Evolutionary conservation across 2,329 filamentous ascomycete species (phyloP), one percentile per base, ranked within the genome.

Genomic region (Epichloe hybrida): DNA sequence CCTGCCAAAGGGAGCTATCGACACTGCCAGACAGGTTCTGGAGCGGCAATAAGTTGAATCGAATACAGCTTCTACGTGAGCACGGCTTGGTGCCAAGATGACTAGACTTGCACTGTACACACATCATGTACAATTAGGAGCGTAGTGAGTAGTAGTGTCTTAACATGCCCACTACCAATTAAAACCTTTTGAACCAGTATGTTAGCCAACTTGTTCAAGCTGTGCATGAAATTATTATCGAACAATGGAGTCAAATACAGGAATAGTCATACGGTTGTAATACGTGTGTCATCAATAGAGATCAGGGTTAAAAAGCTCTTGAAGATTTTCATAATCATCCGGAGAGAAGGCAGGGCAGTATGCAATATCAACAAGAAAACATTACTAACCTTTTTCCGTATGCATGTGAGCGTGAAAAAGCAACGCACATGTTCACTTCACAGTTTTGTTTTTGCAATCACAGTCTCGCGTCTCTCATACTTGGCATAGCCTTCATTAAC

Each of bases 301-400:
- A 71, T 77, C 77, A 80, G 77, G 76, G 76, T 81, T 81, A 81
- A 81, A 81, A 81, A 81, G 77, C 77, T 80, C 77, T 75, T 78
- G 73, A 71, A 65, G 66, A 62, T 38, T 67, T 69, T 71, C 63
- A 73, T 73, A 77, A 80, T 79, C 77, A 75, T 80, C 56, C 73
- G 69, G 39, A 37, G 11, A 27, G 13, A 39, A 52, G 17, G 20
- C 2, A 40, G 39, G 17, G 20, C 2, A 40, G 39, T 42, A 6
- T 17, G 13, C 50, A 49, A 55, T 55, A 49, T 54, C 53, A 20
- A 50, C 54, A 55, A 34, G 48, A 44, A 40, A 36, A 17, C 3
- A 11, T 17, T 38, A 75, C 75, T 70, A 69, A 79, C 75, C 71
- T 71, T 69, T 69, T 61, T 58, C 2, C 23, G 31, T 17, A 1